Percentiles rank a stretch among this genome's conserved stretches.
These are phyloP conservation scores for Magnaporthiopsis poae DNA, from an alignment of 2,329 filamentous ascomycete species.

Conservation along the genomic window DNA sequence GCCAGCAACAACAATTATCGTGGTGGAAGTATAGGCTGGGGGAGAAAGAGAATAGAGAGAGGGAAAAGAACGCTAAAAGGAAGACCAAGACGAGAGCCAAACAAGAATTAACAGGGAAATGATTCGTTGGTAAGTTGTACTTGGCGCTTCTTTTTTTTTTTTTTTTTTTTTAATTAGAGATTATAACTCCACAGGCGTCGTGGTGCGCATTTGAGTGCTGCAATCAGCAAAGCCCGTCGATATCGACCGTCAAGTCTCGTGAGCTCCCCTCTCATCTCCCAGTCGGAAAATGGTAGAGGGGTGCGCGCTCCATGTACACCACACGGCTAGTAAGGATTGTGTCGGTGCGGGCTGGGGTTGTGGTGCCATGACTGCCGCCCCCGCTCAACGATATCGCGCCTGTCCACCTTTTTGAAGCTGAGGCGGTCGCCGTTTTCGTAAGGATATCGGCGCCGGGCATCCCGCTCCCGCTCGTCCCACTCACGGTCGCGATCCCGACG, in stretches of 20 bases:
- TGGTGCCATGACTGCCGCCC: constrained; percentile 14
- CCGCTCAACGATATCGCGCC: constrained; percentile 10
- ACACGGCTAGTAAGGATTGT: constrained; percentile 3
- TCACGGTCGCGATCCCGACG: constrained; percentile 12
- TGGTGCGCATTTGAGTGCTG: neutral
- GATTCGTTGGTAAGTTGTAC: neutral
- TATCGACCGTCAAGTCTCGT: neutral
- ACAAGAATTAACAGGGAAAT: neutral
- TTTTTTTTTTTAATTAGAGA: neutral
- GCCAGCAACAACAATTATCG: neutral
- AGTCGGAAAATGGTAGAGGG: neutral
- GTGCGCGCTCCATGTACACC: neutral
- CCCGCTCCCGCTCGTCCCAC: constrained; percentile 9
- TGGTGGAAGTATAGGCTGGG: neutral
- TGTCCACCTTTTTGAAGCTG: constrained; percentile 16
- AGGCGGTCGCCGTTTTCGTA: constrained; percentile 16
- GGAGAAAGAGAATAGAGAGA: neutral
- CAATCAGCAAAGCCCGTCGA: neutral
- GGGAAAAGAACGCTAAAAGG: neutral
- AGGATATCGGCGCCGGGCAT: constrained; percentile 7
- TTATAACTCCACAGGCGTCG: neutral
- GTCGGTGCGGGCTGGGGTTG: constrained; percentile 7
- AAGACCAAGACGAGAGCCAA: neutral
- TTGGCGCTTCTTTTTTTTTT: neutral
- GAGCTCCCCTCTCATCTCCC: neutral